Evolutionary conservation across 495 filamentous ascomycete genomes (phyloP).

Genomic region (Penicillium soppii): DNA sequence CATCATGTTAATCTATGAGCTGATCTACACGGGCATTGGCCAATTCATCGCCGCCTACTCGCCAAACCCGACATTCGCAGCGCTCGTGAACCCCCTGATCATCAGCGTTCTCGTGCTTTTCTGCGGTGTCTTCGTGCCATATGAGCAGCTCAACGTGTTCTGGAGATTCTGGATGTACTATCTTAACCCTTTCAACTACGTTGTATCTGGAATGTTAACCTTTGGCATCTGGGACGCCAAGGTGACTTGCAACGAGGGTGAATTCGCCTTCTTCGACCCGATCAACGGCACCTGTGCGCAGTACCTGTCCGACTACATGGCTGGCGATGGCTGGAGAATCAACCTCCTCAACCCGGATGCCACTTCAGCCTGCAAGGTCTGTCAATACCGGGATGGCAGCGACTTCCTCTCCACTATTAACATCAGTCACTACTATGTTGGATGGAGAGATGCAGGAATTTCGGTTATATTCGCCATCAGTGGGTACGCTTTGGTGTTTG

Average conservation of each 20-base stretch:
- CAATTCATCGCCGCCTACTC: conserved; percentile 60
- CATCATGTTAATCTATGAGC: conserved; percentile 53
- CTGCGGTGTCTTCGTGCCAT: conserved; percentile 47
- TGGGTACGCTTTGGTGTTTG: conserved; percentile 48
- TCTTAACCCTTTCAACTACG: conserved; percentile 69
- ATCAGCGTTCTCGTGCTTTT: conserved; percentile 54
- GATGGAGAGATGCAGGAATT: conserved; percentile 46
- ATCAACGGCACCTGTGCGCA: conserved; percentile 51
- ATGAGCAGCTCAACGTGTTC: conserved; percentile 52
- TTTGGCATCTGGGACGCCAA: conserved; percentile 56
- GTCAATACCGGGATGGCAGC: conserved; percentile 43
- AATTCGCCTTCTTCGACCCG: conserved; percentile 57
- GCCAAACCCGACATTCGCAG: conserved; percentile 53
- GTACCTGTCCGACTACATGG: conserved; percentile 56
- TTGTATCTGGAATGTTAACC: conserved; percentile 60
- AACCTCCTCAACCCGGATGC: conserved; percentile 52
- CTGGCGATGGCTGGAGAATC: conserved; percentile 44
- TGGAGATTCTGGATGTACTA: conserved; percentile 78
- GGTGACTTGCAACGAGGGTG: conserved; percentile 55
- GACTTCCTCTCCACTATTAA: conserved; percentile 41
- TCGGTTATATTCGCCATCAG: conserved; percentile 45
- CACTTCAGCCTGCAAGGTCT: conserved; percentile 58
- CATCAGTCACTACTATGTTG: conserved; percentile 40
- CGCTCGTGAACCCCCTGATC: conserved; percentile 56
- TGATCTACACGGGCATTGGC: conserved; percentile 57